Evolutionary conservation across 2,329 filamentous ascomycete species (phyloP).

Genomic region (Helotiales sp.): DNA sequence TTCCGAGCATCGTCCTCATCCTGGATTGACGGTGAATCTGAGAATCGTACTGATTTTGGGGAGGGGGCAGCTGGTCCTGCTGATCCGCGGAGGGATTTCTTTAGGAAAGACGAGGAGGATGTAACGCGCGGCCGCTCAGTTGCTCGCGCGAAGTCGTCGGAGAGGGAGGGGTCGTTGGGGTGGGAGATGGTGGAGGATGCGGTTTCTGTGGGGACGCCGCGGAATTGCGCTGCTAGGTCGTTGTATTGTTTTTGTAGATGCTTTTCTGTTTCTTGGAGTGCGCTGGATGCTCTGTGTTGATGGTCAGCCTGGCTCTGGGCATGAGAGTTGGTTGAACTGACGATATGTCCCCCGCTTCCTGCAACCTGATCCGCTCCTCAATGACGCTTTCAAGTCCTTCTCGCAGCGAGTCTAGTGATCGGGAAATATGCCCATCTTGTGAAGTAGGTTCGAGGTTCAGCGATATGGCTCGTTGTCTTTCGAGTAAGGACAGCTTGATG

Average conservation of each 20-base stretch:
- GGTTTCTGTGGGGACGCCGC: slow-evolving; percentile 61
- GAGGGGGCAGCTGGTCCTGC: slow-evolving; percentile 43
- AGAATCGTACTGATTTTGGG: slow-evolving; percentile 85
- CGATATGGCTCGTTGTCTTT: slow-evolving; percentile 84
- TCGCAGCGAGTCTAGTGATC: slow-evolving; percentile 84
- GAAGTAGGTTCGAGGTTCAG: slow-evolving; percentile 73
- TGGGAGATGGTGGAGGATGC: slow-evolving; percentile 58
- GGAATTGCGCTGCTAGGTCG: slow-evolving; percentile 81
- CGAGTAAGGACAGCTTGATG: slow-evolving; percentile 92
- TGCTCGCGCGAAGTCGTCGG: slow-evolving; percentile 68
- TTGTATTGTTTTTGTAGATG: slow-evolving; percentile 75
- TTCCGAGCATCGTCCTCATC: slow-evolving; percentile 51
- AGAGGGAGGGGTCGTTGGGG: slow-evolving; percentile 68
- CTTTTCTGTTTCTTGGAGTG: slow-evolving; percentile 67
- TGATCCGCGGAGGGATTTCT: slow-evolving; percentile 43
- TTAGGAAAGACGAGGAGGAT: slow-evolving; percentile 50
- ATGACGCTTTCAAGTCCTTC: slow-evolving; percentile 77
- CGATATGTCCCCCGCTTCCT: slow-evolving; percentile 67
- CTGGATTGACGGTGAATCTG: slow-evolving; percentile 60
- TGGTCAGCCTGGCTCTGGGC: slow-evolving; percentile 18
- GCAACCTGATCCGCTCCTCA: slow-evolving; percentile 65
- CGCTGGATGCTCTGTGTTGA: slow-evolving; percentile 46
- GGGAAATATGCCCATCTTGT: slow-evolving; percentile 87
- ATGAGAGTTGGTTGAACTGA: slow-evolving; percentile 45
- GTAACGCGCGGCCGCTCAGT: slow-evolving; percentile 44